Base-by-base conservation (phyloP, 2,329 filamentous ascomycete species). In the Pestalotiopsis sp. region DNA sequence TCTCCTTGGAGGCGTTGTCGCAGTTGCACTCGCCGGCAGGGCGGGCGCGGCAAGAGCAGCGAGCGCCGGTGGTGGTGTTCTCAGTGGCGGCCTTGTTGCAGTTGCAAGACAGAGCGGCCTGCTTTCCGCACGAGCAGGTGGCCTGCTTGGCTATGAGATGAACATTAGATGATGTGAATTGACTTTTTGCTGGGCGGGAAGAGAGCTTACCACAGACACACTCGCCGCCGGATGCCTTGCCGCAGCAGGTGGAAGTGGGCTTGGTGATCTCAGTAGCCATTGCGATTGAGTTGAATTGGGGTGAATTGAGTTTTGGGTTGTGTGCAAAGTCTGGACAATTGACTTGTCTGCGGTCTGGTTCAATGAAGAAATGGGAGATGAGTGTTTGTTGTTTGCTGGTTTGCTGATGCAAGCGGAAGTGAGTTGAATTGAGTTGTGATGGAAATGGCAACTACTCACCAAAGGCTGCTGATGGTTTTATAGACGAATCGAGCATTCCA, bases 71-170 rank as follows among this genome's bases (percentile, higher is more conserved):
- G 68, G 93, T 79, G 56, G 83, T 83, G 86, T 98, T 98, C 86
- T 98, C 95, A 17, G 85, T 82, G 4, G 86, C 72, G 4, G 94
- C 88, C 81, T 93, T 95, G 76, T 89, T 89, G 84, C 95, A 98
- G 71, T 86, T 92, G 89, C 95, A 98, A 80, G 95, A 87, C 63
- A 97, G 89, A 64, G 95, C 95, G 4, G 90, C 89, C 79, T 96
- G 88, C 85, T 97, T 90, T 78, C 95, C 95, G 80, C 95, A 98
- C 17, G 93, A 97, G 89, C 94, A 97, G 70, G 86, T 91, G 9
- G 90, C 90, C 81, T 91, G 86, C 75, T 89, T 81, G 74, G 89
- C 89, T 89, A 6, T 36, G 77, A 73, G 59, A 23, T 25, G 66
- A 62, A 40, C 38, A 52, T 71, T 59, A 68, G 65, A 36, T 52